Conservation (phyloP, 1,284 basidiomycete genomes). For the Stereum hirsutum region DNA sequence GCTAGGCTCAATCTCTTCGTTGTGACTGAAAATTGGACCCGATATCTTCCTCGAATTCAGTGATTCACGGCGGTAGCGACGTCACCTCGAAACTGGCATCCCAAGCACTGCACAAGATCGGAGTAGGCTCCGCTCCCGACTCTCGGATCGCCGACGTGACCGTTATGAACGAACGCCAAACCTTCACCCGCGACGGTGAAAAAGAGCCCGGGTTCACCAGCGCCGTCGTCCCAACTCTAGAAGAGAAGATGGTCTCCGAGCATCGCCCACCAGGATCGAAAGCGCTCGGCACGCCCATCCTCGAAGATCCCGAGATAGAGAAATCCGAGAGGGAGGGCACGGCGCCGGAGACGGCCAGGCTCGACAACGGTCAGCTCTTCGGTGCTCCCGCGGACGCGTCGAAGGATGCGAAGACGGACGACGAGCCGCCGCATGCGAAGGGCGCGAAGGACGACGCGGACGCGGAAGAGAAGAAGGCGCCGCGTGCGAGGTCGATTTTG, state of each 20-base stretch:
- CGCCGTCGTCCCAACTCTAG: slow-evolving; percentile 60
- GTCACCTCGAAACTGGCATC: slow-evolving; percentile 25
- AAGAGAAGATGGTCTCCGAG: slow-evolving; percentile 56
- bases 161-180: slow-evolving; percentile 43
- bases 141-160: slow-evolving; percentile 30
- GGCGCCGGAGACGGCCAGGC: slow-evolving; percentile 25
- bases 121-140: slow-evolving; percentile 30
- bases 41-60: slow-evolving; percentile 20
- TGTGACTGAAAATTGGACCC: background rate
- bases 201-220: slow-evolving; percentile 52
- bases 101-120: slow-evolving; percentile 31
- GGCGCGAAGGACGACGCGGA: slow-evolving; percentile 35
- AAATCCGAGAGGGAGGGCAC: slow-evolving; percentile 9
- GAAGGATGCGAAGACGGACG: slow-evolving; percentile 29
- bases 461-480: slow-evolving; percentile 43
- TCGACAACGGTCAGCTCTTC: slow-evolving; percentile 32
- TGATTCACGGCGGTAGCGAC: slow-evolving; percentile 30
- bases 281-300: slow-evolving; percentile 26
- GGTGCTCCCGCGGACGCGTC: slow-evolving; percentile 49
- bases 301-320: slow-evolving; percentile 17
- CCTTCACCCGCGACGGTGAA: slow-evolving; percentile 42
- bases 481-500: slow-evolving; percentile 38
- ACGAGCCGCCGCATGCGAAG: slow-evolving; percentile 34
- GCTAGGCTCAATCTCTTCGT: too few relatives aligned
- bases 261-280: slow-evolving; percentile 21